Percentiles rank a stretch among this genome's conserved stretches.
phyloP scores from a whole-genome alignment of 2,329 filamentous ascomycete species.

The Stagonosporopsis chrysanthemi region DNA sequence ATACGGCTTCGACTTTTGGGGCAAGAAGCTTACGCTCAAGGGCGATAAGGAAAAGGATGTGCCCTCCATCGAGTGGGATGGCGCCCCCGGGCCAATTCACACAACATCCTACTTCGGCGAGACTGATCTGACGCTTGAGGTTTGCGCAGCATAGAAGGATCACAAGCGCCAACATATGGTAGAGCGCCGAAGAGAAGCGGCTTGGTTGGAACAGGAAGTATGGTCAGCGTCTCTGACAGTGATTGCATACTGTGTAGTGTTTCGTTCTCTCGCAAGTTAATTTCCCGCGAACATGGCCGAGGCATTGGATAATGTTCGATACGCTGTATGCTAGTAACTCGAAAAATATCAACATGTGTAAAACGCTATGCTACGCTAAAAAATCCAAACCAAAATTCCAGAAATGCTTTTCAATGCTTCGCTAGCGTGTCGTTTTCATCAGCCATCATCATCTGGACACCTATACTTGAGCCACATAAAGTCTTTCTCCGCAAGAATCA shows the following conservation, averaged over 20 bases:
- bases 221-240: too few species aligned
- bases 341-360: neutral
- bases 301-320: neutral
- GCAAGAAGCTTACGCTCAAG: constrained; percentile 24
- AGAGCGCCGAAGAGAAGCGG: neutral
- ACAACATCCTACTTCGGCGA: constrained; percentile 26
- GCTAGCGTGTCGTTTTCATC: neutral
- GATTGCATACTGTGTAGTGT: too few species aligned
- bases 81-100: constrained; percentile 20
- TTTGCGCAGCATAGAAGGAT: constrained; percentile 8
- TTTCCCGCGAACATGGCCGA: neutral
- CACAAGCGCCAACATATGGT: too few species aligned
- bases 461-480: constrained; percentile 42
- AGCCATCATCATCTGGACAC: neutral
- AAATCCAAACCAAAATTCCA: constrained; percentile 1
- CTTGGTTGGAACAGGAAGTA: neutral
- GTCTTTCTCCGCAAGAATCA: constrained; percentile 40
- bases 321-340: neutral
- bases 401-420: constrained; percentile 11
- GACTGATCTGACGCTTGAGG: constrained; percentile 24
- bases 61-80: constrained; percentile 24
- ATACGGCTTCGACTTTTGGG: constrained; percentile 32
- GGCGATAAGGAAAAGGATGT: constrained; percentile 17
- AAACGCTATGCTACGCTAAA: constrained; percentile 10
- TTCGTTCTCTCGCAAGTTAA: neutral